Conservation (phyloP, 2,329 filamentous ascomycete species). For the Xylariaceae sp. region DNA sequence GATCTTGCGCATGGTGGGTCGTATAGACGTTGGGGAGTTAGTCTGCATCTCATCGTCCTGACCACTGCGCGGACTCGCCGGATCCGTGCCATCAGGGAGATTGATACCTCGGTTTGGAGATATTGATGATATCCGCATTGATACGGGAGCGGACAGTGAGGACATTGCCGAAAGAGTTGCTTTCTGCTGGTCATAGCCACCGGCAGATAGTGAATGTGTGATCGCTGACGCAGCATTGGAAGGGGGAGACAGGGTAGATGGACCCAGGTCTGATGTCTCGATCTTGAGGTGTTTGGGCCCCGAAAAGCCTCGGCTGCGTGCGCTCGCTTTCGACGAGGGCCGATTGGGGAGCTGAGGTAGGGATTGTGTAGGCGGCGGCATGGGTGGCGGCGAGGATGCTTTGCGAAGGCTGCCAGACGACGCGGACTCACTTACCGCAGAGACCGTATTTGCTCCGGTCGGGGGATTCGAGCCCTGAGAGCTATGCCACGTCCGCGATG, state of each 20-base stretch:
- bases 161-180: constrained; percentile 38
- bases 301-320: constrained; percentile 73
- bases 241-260: constrained; percentile 22
- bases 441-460: constrained; percentile 61
- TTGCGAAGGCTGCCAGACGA: constrained; percentile 23
- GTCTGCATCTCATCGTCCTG: constrained; percentile 41
- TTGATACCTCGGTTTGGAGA: constrained; percentile 30
- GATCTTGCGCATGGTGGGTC: constrained; percentile 56
- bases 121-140: constrained; percentile 31
- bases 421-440: constrained; percentile 63
- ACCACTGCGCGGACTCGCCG: constrained; percentile 31
- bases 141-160: constrained; percentile 31
- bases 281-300: constrained; percentile 85
- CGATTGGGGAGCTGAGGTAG: constrained; percentile 39
- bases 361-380: constrained; percentile 46
- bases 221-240: constrained; percentile 25
- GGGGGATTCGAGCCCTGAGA: constrained; percentile 69
- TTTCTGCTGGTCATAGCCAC: constrained; percentile 39
- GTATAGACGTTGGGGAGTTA: constrained; percentile 48
- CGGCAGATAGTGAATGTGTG: constrained; percentile 28
- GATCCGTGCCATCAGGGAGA: constrained; percentile 25
- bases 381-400: constrained; percentile 30
- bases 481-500: constrained; percentile 75
- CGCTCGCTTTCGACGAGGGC: constrained; percentile 39
- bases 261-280: constrained; percentile 55